Base-by-base conservation (phyloP, 2,329 filamentous ascomycete species). In the Fusarium humuli region DNA sequence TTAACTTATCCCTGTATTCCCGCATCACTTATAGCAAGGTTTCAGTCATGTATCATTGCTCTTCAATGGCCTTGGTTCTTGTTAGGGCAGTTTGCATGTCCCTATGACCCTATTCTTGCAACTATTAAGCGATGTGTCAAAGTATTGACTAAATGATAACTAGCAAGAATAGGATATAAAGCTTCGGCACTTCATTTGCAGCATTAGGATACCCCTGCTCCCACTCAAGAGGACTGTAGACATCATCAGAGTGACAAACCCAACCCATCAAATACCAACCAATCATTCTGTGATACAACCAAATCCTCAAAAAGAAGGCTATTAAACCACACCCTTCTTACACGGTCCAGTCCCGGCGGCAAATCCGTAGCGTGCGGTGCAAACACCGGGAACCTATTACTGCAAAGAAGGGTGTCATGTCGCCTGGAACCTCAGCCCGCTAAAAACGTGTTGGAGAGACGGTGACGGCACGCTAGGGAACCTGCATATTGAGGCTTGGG, bases 391-490 rank as follows among this genome's bases (percentile, higher is more conserved):
- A 47, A 22, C 50, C 50, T 29, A 32, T 37, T 37, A 37, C 32
- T 18, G 34, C 34, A 5, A 56, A 32, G 48, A 48, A 29, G 30
- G 23, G 41, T 29, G 22, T 50, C 30, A 57, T 52, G 20, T 56
- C 57, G 60, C 58, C 58, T 68, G 54, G 58, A 58, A 64, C 63
- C 30, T 71, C 68, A 71, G 58, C 59, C 67, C 58, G 54, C 40
- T 29, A 49, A 64, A 57, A 63, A 57, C 29, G 30, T 58, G 54
- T 53, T 68, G 46, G 67, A 70, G 54, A 53, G n/a, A 45, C 25
- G 57, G 46, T 58, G 32, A 50, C 46, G 45, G 25, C 29, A 50
- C 59, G 48, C 30, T 62, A 48, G 65, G 57, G 42, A 59, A 40
- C 42, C 55, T 66, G 61, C 63, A 66, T 66, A 37, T 25, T 63